Conservation (phyloP, 345 rosid species). For the Raphanus sativus region DNA sequence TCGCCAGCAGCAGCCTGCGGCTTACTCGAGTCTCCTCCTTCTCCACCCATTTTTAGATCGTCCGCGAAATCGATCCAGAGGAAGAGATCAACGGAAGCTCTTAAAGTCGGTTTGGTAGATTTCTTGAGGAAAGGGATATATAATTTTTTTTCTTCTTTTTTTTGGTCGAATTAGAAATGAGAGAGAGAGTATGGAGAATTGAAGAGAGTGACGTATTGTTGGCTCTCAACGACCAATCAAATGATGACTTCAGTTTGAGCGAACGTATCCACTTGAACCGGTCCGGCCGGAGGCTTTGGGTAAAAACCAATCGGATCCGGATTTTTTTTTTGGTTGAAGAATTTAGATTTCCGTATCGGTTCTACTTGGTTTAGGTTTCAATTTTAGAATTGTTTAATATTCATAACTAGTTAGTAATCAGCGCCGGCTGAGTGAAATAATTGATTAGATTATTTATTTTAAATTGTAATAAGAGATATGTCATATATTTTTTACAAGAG, state of each 20-base stretch:
- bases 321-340: too few species aligned
- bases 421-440: too few species aligned
- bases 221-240: slow-evolving; percentile 9
- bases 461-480: too few species aligned
- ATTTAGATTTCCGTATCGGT: too few species aligned
- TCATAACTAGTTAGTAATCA: too few species aligned
- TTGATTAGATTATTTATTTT: too few species aligned
- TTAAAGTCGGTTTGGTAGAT: slow-evolving; percentile 23
- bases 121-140: slow-evolving; percentile 30
- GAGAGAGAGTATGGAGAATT: slow-evolving; percentile 6
- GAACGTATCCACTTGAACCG: slow-evolving; percentile 1
- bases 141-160: not conserved
- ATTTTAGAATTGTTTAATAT: too few species aligned
- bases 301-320: too few species aligned
- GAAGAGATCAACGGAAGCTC: slow-evolving; percentile 8
- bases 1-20: slow-evolving; percentile 27
- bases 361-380: too few species aligned
- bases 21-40: slow-evolving; percentile 63
- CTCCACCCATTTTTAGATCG: slow-evolving; percentile 46
- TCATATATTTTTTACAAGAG: too few species aligned
- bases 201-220: slow-evolving; percentile 10
- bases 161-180: slow-evolving; percentile 24
- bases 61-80: slow-evolving; percentile 22
- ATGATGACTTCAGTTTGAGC: slow-evolving; percentile 27
- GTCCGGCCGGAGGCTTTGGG: not conserved